Conservation (phyloP, 179 eudicot species). For the Spinacia oleracea region DNA sequence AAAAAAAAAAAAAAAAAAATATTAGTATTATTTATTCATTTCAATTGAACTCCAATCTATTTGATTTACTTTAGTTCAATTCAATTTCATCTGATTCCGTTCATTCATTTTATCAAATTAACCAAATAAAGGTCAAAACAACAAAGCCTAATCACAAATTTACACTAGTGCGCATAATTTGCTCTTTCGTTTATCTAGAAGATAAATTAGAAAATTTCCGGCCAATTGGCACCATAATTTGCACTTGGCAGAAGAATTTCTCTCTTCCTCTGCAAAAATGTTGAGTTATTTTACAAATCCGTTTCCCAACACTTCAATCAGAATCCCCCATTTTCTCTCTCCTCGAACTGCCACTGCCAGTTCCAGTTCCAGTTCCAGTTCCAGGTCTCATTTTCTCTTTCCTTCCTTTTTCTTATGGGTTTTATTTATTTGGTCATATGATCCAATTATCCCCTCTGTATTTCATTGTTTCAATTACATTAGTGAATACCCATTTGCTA, state of each 20-base stretch:
- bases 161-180: no score
- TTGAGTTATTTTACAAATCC: background rate
- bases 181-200: no score
- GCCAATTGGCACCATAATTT: background rate
- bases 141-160: no score
- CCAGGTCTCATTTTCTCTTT: conserved; percentile 21
- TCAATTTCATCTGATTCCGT: no score
- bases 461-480: background rate
- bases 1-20: no score
- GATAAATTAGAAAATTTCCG: no score
- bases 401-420: no score
- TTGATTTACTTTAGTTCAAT: no score
- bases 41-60: no score
- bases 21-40: no score
- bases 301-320: conserved; percentile 11
- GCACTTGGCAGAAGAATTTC: background rate
- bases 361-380: conserved; percentile 25
- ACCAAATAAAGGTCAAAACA: no score
- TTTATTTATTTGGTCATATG: conserved; percentile 8
- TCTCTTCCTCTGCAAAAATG: conserved; percentile 20
- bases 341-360: background rate
- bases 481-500: conserved; percentile 2
- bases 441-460: conserved; percentile 13
- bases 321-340: conserved; percentile 12
- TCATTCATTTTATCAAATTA: no score